A percentile compares a stretch with the other conserved stretches of the same genome.
Evolutionary conservation across 1,139 yeast species (phyloP).

Genomic region (Taiozyma sp.): DNA sequence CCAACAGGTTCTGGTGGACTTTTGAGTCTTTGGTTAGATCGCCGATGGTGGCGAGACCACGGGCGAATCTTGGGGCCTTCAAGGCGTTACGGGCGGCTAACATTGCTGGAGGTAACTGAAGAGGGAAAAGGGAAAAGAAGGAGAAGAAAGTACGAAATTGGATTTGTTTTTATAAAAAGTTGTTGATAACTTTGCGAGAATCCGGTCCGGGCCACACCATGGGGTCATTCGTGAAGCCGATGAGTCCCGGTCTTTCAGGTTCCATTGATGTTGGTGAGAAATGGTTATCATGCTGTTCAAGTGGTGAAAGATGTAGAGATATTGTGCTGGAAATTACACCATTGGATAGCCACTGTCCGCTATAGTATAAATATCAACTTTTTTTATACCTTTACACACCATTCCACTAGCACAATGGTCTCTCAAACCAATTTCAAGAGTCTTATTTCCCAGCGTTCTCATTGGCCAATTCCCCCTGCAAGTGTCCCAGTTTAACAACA

Average conservation of each 20-base stretch:
- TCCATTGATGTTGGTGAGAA: too few relatives aligned
- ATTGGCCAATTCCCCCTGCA: too few relatives aligned
- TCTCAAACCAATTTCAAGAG: too few relatives aligned
- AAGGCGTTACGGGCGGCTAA: slow-evolving; percentile 34
- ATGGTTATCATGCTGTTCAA: too few relatives aligned
- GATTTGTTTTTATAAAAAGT: slow-evolving; percentile 11
- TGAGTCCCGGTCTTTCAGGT: slow-evolving; percentile 1
- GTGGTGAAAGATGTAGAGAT: too few relatives aligned
- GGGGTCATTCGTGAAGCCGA: slow-evolving; percentile 18
- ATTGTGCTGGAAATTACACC: too few relatives aligned
- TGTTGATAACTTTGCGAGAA: slow-evolving; percentile 1
- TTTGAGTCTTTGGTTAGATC: slow-evolving; percentile 84
- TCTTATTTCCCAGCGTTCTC: too few relatives aligned
- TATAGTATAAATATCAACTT: too few relatives aligned
- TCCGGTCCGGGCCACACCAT: slow-evolving; percentile 7
- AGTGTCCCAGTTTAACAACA: too few relatives aligned
- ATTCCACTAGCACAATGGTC: too few relatives aligned
- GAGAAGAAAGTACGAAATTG: slow-evolving; percentile 18
- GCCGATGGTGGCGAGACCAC: slow-evolving; percentile 69
- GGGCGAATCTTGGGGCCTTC: slow-evolving; percentile 27
- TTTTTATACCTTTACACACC: too few relatives aligned
- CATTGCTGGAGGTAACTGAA: slow-evolving; percentile 20
- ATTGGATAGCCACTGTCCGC: too few relatives aligned
- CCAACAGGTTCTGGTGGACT: slow-evolving; percentile 90
- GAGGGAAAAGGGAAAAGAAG: slow-evolving; percentile 4